Conservation (phyloP, 208 protist genomes). For the Crithidia thermophila region DNA sequence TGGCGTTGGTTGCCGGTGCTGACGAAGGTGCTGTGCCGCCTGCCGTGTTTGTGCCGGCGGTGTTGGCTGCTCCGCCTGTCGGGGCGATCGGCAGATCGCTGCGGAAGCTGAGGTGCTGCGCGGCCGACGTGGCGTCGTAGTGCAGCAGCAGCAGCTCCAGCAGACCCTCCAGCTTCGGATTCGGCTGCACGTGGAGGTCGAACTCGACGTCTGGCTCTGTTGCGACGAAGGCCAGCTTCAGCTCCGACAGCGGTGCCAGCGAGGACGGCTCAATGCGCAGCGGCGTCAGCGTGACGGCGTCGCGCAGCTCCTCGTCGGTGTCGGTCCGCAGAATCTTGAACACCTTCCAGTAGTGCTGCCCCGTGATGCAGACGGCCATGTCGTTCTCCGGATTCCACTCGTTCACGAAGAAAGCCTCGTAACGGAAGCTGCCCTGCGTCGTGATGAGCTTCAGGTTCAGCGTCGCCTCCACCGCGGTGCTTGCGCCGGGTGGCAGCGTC, state of each 20-base stretch:
- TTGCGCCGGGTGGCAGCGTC: conserved; percentile 60
- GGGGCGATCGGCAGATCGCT: conserved; percentile 17
- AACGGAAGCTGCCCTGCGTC: conserved; percentile 76
- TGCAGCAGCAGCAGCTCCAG: conserved; percentile 75
- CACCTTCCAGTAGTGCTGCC: conserved; percentile 86
- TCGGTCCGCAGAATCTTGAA: conserved; percentile 66
- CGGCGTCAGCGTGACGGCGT: conserved; percentile 63
- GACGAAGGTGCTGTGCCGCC: background rate
- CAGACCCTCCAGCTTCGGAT: conserved; percentile 68
- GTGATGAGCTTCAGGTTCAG: conserved; percentile 67
- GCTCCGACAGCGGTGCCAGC: conserved; percentile 59
- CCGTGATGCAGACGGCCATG: conserved; percentile 75
- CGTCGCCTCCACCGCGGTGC: conserved; percentile 49
- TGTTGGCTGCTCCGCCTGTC: background rate
- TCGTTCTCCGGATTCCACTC: conserved; percentile 89
- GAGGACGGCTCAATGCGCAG: conserved; percentile 50
- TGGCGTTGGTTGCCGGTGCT: too few relatives aligned
- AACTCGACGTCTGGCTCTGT: conserved; percentile 70
- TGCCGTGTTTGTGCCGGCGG: background rate
- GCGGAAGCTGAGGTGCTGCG: conserved; percentile 59
- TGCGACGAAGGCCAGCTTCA: conserved; percentile 59
- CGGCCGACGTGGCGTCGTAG: conserved; percentile 70
- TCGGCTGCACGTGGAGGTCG: conserved; percentile 47
- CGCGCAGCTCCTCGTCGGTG: conserved; percentile 44
- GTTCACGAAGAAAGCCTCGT: conserved; percentile 85